Evolutionary conservation across 2,329 filamentous ascomycete genomes (phyloP), one percentile per base, ranked within the genome.

Genomic region (Periconia macrospinosa): DNA sequence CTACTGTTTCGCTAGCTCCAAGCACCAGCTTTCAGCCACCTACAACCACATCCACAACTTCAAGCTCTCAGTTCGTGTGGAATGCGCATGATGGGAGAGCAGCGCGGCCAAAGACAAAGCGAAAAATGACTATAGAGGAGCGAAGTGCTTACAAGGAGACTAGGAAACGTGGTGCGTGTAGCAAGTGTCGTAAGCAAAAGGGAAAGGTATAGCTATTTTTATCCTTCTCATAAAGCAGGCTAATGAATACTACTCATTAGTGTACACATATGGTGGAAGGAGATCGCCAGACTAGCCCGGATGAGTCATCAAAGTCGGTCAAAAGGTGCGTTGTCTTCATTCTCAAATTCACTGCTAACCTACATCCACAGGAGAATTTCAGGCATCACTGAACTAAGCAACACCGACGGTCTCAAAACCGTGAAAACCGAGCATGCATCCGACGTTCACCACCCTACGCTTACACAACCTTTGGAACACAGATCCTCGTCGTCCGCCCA

Each of bases 61-160:
- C 55, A 13, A 60, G 17, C 11, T 37, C 33, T 37, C 58, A 64
- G 30, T 54, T 68, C 33, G 66, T 69, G 2, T 70, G 69, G 45
- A 68, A 55, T 49, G 52, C 59, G 11, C 43, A 49, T 9, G 58
- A 70, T 52, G 63, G 64, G 1, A 54, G 50, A 30, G 41, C 56
- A 6, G 42, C 59, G 55, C 58, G 61, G 23, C 61, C 57, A 3
- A 69, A 61, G 42, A 67, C 56, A 3, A 69, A 65, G 37, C 57
- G 63, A 30, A 66, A 59, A 43, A 70, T 70, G 67, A 68, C 65
- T 1, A 13, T 48, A 1, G 50, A 63, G 41, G 68, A 70, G 46
- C 59, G 58, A 15, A 44, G 35, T 1, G 60, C 56, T 1, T 70
- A 70, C 52, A 69, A 63, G 42, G 52, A 60, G 17, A 69, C 59